Conservation (phyloP, 2,329 filamentous ascomycete genomes). For the Diplodia corticola region DNA sequence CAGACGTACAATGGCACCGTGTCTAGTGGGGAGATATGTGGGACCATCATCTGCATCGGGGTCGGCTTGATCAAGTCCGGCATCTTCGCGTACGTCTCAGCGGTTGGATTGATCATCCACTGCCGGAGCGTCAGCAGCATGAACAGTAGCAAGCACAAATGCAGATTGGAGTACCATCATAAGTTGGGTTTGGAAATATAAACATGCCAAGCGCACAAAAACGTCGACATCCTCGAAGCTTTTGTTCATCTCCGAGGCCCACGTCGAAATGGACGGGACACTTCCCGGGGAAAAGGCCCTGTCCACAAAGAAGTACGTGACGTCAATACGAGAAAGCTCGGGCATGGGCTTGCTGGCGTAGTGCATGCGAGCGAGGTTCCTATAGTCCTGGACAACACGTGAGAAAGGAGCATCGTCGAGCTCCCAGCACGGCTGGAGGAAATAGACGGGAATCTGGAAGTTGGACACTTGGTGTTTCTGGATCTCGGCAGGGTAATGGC, state of each 20-base stretch:
- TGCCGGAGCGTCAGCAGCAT: neutral
- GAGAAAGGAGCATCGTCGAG: slow-evolving; percentile 12
- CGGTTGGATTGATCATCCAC: slow-evolving; percentile 22
- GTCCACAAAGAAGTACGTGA: slow-evolving; percentile 10
- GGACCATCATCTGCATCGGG: slow-evolving; percentile 21
- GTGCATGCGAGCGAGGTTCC: slow-evolving; percentile 6
- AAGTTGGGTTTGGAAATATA: slow-evolving; percentile 17
- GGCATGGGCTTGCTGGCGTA: neutral
- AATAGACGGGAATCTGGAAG: slow-evolving; percentile 19
- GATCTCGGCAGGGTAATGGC: slow-evolving; percentile 5
- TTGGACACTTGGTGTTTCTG: slow-evolving; percentile 19
- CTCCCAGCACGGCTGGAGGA: slow-evolving; percentile 19
- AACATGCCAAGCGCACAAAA: slow-evolving; percentile 19
- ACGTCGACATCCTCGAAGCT: slow-evolving; percentile 21
- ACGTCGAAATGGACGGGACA: slow-evolving; percentile 1
- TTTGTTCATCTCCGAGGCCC: slow-evolving; percentile 21
- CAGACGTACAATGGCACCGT: slow-evolving; percentile 16
- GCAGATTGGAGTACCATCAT: slow-evolving; percentile 10
- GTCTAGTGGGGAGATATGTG: slow-evolving; percentile 15
- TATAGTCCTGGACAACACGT: slow-evolving; percentile 14
- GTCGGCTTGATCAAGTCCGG: slow-evolving; percentile 21
- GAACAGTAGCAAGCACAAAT: neutral
- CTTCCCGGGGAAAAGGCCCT: neutral
- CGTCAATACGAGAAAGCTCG: neutral
- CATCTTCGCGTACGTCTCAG: slow-evolving; percentile 20